phyloP scores from a whole-genome alignment of 192 early-diverging fungal genomes.

The Paraglomus brasilianum region DNA sequence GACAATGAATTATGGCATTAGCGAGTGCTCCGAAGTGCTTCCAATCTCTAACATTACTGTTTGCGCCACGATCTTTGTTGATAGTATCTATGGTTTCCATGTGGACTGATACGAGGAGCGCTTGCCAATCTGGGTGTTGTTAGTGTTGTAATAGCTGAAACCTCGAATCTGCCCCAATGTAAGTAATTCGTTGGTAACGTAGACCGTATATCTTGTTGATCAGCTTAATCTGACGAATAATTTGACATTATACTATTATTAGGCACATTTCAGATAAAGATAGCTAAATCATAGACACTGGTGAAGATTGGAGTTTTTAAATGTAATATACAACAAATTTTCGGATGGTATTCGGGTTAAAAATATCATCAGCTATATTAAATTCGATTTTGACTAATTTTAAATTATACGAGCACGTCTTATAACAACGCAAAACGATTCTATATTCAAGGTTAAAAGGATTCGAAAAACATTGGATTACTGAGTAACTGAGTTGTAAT shows the following conservation, averaged over 20 bases:
- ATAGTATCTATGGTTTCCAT: conserved; percentile 93
- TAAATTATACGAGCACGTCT: too few species aligned
- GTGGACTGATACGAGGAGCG: conserved; percentile 93
- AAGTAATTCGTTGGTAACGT: conserved; percentile 31
- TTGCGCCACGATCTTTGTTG: background rate
- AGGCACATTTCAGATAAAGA: conserved; percentile 78
- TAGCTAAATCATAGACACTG: conserved; percentile 48
- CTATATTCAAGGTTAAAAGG: too few species aligned
- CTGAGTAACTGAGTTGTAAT: too few species aligned
- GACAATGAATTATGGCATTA: background rate
- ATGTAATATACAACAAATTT: too few species aligned
- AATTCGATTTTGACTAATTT: too few species aligned
- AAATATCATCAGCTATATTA: too few species aligned
- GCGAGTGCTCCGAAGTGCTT: background rate
- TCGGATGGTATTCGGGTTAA: too few species aligned
- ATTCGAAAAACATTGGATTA: too few species aligned
- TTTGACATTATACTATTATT: background rate
- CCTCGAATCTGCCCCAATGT: conserved; percentile 78
- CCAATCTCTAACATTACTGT: background rate
- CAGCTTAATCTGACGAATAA: too few species aligned
- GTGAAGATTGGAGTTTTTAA: too few species aligned
- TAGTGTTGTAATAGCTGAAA: conserved; percentile 86
- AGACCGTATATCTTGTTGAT: too few species aligned
- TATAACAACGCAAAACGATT: too few species aligned
- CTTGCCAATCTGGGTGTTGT: conserved; percentile 86